Evolutionary conservation across 2,329 filamentous ascomycete genomes (phyloP), one percentile per base, ranked within the genome.

Genomic region (Nigrospora osmanthi): DNA sequence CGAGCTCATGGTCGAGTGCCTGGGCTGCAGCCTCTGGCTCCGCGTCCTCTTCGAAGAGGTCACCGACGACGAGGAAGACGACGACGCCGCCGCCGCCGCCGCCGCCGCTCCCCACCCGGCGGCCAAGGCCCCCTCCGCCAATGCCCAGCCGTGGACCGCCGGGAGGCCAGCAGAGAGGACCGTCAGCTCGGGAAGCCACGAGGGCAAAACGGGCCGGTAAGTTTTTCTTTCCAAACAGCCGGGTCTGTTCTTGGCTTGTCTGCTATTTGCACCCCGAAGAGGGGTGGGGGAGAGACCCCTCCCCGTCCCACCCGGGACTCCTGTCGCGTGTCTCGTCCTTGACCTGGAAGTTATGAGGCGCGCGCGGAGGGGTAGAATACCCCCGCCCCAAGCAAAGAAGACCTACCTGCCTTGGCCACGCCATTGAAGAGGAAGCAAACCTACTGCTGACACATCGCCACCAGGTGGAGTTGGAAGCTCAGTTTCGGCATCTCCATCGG

Each of bases 21-120:
- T 70, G 45, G 81, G 83, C 54, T 85, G 81, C 52, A 85, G 81
- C 56, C 65, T 85, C 38, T 85, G 80, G 80, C 59, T 85, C 42
- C 73, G 74, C 45, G 78, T 85, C 34, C 71, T 80, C 42, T 85
- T 84, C 66, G 78, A 75, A 10, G 69, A 81, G 13, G 61, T 79
- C 28, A 72, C 67, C 12, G 61, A 67, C 10, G 60, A 53, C 0
- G 58, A 60, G 0, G 54, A 56, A 0, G 56, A 55, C 0, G 58
- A 54, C 12, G 35, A 23, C 37, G 42, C 32, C 33, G 45, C 40
- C n/a, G n/a, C n/a, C n/a, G n/a, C n/a, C n/a, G n/a, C n/a, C n/a
- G 35, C 30, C 37, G 42, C 32, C 33, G 45, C 40, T 46, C 38
- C 34, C 36, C 28, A 19, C 41, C 40, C n/a, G 37, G 31, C 17